These are phyloP conservation scores for Flaveria sonorensis DNA, from an alignment of 129 eudicot genomes.

Conservation along the genomic window DNA sequence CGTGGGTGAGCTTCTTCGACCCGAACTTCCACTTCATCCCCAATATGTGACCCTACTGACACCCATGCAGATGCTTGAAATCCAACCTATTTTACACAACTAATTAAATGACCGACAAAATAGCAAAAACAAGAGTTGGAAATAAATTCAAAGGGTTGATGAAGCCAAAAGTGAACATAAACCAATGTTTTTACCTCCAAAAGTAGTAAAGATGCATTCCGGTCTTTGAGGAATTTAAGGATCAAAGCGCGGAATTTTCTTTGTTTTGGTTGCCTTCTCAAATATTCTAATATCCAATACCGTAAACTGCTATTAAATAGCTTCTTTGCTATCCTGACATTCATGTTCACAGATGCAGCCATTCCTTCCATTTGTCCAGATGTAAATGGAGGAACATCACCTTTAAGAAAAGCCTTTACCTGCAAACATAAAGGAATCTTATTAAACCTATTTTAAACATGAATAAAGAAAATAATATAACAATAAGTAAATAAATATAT, in stretches of 20 bases:
- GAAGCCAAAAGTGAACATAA: neutral
- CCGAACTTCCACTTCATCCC: conserved; percentile 74
- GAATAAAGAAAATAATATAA: neutral
- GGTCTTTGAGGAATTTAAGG: conserved; percentile 79
- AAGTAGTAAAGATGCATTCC: conserved; percentile 72
- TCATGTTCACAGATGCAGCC: conserved; percentile 71
- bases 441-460: neutral
- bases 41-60: conserved; percentile 66
- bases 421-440: conserved; percentile 28
- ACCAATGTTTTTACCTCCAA: conserved; percentile 57
- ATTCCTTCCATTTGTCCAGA: conserved; percentile 88
- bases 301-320: conserved; percentile 68
- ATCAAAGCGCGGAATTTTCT: conserved; percentile 75
- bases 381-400: conserved; percentile 76
- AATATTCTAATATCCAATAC: conserved; percentile 83
- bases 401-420: conserved; percentile 95
- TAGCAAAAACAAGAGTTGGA: neutral
- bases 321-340: conserved; percentile 58
- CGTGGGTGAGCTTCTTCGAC: conserved; percentile 92
- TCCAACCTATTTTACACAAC: conserved; percentile 60
- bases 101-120: neutral
- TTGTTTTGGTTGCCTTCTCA: conserved; percentile 86
- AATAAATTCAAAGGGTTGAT: neutral
- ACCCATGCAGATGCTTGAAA: conserved; percentile 79
- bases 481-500: neutral